Base-by-base conservation (phyloP, 345 rosid genomes). In the Arabidopsis thaliana region DNA sequence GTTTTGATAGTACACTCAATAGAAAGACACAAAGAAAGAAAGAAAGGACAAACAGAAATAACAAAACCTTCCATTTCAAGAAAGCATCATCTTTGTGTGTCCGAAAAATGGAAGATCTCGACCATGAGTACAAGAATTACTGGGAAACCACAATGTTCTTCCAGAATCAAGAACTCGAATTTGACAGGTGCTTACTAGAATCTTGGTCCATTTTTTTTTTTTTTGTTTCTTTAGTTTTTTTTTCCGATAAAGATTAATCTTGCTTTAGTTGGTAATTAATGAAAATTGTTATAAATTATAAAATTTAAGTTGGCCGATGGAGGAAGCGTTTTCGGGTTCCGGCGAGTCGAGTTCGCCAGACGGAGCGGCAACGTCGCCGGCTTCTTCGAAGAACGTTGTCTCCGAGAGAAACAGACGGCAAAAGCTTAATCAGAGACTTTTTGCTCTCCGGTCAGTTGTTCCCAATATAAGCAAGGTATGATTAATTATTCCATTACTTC, bases 281-380 rank as follows among this genome's bases (percentile, higher is more conserved):
- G 34, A 16, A 41, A 20, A 60, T 56, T 53, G 28, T 33, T 67
- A 37, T 30, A 1, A 20, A 16, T 59, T 30, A 50, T 38, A 20
- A 56, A 22, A 28, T 28, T 24, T 33, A 74, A 87, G 91, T 44
- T 87, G 86, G 91, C 80, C 78, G n/a, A 16, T 84, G 34, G 87
- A 87, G 33, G 91, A 84, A 23, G 80, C 80, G 1, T 69, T 87
- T 60, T 82, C 85, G 0, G 87, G 89, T 7, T 89, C 82, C 30
- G 90, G 83, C 76, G 99, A 90, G 57, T 90, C 93, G 12, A 92
- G 99, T 63, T 95, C 97, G 45, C 97, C 99, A 37, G 99, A 92
- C 50, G 97, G 97, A 65, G 86, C 85, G 3, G 91, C 88, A 13
- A 86, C 97, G 0, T 78, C 88, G 32, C 83, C 84, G 22, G 92